Percentiles rank a stretch among this genome's conserved stretches.
Conservation (phyloP, 306 rosid species). For the Cucurbita moschata region DNA sequence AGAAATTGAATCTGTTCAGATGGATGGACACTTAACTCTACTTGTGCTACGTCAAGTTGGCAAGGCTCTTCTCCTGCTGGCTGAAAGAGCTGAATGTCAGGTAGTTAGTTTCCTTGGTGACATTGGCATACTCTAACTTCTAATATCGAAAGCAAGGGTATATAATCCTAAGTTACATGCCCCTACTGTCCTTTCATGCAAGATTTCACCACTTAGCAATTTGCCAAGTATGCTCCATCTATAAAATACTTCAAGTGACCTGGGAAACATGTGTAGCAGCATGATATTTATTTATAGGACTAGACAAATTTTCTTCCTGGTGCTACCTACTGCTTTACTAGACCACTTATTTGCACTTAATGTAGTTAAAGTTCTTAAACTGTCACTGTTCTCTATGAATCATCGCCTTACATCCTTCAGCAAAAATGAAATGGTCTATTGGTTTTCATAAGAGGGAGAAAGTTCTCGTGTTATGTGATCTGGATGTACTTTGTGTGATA, state of each 20-base stretch:
- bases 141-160: not conserved
- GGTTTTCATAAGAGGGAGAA: not conserved
- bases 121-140: not conserved
- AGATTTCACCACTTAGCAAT: not conserved
- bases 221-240: not conserved
- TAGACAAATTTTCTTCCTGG: not conserved
- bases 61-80: conserved; percentile 72
- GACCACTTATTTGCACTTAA: not conserved
- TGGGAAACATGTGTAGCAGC: not conserved
- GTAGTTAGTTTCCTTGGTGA: conserved; percentile 18
- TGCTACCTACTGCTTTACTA: not conserved
- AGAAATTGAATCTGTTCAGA: conserved; percentile 89
- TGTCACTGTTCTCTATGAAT: not conserved
- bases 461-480: not conserved
- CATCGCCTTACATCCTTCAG: not conserved
- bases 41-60: conserved; percentile 94
- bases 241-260: not conserved
- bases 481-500: not conserved
- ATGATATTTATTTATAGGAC: not conserved
- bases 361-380: not conserved
- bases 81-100: conserved; percentile 86
- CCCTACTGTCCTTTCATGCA: not conserved
- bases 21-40: conserved; percentile 88
- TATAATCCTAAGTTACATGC: not conserved
- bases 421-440: not conserved